Evolutionary conservation across 129 eudicot species (phyloP).

Genomic region (Helianthus annuus): HanXRQr2.0-SUNRISE NC_035436.2:165759523-165760022

Average conservation of each 20-base stretch:
- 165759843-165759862: slow-evolving; percentile 4
- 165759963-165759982: too few species aligned
- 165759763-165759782: too few species aligned
- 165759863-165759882: neutral
- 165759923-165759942: too few species aligned
- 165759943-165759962: too few species aligned
- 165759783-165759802: too few species aligned
- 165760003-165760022: too few species aligned
- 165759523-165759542: neutral
- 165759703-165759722: too few species aligned
- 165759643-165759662: neutral
- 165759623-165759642: slow-evolving; percentile 15
- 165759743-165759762: too few species aligned
- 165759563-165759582: neutral
- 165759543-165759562: neutral
- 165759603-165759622: slow-evolving; percentile 26
- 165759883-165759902: too few species aligned
- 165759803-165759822: neutral
- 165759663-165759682: neutral
- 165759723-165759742: too few species aligned
- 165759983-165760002: too few species aligned
- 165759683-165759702: neutral
- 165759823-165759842: neutral
- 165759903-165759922: too few species aligned
- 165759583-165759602: neutral